phyloP scores from a whole-genome alignment of 108 stramenopile genomes.

The Nannochloropsis granulata region DNA sequence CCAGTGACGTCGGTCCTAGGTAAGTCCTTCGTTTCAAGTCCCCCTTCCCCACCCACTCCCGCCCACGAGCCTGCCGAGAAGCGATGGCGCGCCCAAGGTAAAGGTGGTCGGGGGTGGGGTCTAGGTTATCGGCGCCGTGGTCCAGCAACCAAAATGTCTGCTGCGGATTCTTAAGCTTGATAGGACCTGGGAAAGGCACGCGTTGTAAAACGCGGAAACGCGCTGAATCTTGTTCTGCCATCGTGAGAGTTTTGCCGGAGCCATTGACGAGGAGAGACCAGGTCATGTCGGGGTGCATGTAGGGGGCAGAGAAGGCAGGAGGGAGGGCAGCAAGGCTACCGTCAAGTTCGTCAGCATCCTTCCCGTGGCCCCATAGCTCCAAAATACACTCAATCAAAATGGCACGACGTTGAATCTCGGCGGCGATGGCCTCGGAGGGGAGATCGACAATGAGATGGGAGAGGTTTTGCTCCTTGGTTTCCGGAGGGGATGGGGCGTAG shows the following conservation, averaged over 20 bases:
- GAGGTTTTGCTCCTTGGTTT: background rate
- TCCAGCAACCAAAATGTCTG: background rate
- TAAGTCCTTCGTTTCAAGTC: conserved; percentile 74
- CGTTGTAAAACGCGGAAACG: background rate
- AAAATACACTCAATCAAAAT: background rate
- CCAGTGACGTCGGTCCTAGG: conserved; percentile 95
- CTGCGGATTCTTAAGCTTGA: background rate
- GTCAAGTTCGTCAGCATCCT: background rate
- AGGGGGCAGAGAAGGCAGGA: background rate
- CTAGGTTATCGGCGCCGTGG: background rate
- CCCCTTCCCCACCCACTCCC: conserved; percentile 47
- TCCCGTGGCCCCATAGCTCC: background rate
- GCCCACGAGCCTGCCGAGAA: background rate
- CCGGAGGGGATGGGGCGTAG: background rate
- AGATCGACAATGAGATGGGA: background rate
- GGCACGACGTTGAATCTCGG: background rate
- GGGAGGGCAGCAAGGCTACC: background rate
- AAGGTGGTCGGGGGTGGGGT: background rate
- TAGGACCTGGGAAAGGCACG: background rate
- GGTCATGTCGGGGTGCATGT: background rate
- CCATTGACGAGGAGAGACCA: background rate
- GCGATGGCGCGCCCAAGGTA: background rate
- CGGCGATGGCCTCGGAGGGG: background rate
- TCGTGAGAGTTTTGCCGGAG: background rate
- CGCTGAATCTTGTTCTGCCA: background rate